Conservation (phyloP, 108 stramenopile species). For the Skeletonema costatum region DNA sequence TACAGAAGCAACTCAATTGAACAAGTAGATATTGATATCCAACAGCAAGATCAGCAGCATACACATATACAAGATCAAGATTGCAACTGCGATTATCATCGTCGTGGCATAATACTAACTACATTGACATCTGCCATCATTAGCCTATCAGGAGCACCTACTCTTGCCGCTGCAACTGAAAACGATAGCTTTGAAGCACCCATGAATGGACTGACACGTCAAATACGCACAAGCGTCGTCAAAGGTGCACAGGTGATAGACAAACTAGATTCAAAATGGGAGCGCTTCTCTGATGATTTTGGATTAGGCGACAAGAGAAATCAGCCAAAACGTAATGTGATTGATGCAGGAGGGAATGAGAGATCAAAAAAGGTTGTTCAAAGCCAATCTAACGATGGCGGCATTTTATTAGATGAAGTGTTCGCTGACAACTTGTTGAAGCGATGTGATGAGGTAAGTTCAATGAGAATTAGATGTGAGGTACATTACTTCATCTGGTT, state of each 20-base stretch:
- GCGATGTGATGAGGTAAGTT: slow-evolving; percentile 39
- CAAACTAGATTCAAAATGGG: slow-evolving; percentile 76
- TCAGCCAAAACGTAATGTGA: slow-evolving; percentile 23
- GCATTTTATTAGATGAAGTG: slow-evolving; percentile 1
- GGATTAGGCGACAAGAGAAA: slow-evolving; percentile 60
- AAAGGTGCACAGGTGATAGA: slow-evolving; percentile 83
- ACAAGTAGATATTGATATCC: neutral
- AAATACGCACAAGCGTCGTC: slow-evolving; percentile 58
- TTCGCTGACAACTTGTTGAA: slow-evolving; percentile 13
- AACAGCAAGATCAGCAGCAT: neutral
- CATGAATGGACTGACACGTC: slow-evolving; percentile 25
- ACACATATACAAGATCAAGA: neutral
- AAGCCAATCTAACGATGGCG: neutral
- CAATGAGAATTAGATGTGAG: neutral
- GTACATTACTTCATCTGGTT: neutral
- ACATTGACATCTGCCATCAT: neutral
- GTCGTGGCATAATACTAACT: neutral
- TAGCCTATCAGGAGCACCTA: neutral
- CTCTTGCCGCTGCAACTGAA: neutral
- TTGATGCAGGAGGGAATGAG: slow-evolving; percentile 14
- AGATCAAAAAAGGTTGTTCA: neutral
- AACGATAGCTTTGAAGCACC: slow-evolving; percentile 2
- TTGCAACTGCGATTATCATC: neutral
- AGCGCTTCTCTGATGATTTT: slow-evolving; percentile 71
- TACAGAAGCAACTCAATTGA: neutral